Base-by-base conservation (phyloP, 495 filamentous ascomycete species). In the Pseudomonodictys pantanalensis region DNA sequence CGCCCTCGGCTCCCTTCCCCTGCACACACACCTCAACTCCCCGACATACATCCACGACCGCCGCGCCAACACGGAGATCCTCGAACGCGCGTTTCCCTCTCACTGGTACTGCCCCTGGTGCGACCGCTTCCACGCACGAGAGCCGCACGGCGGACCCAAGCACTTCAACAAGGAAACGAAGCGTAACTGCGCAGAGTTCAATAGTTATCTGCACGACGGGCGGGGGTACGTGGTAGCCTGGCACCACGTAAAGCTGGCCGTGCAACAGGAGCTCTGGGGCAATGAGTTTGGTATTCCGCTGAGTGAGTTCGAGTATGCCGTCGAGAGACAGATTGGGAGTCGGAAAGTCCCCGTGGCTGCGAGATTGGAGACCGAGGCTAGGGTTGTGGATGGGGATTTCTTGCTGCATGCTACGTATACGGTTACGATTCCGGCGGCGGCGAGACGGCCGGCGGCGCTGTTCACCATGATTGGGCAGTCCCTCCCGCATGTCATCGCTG, bases 81-180 rank as follows among this genome's bases (percentile, higher is more conserved):
- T 65, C 2, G 62, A 65, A 30, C 48, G 56, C 18, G 62, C 62
- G 1, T 65, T 65, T 26, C 50, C 56, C 4, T 43, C 42, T 3
- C 50, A 59, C 50, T 65, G 56, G 55, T 60, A 59, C 56, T 65
- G 62, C 30, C 49, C 56, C 10, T 65, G 55, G 55, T 65, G 62
- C 35, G 62, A 65, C 29, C 42, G n/a, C 20, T 65, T 65, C 44
- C 62, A 65, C 28, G 15, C 3, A 6, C 62, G 50, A 18, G 30
- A 65, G 1, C 20, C 18, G 2, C 41, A 30, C 20, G 43, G 56
- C 17, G 62, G 56, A 7, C 56, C 56, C 3, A 50, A n/a, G 28
- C n/a, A 45, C 12, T 45, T 17, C 18, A 20, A 9, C 1, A 41
- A 28, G 8, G 55, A 59, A 24, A 51, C 15, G 5, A 44, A 42